phyloP scores from a whole-genome alignment of 495 filamentous ascomycete genomes.

The Viridothelium virens region DNA sequence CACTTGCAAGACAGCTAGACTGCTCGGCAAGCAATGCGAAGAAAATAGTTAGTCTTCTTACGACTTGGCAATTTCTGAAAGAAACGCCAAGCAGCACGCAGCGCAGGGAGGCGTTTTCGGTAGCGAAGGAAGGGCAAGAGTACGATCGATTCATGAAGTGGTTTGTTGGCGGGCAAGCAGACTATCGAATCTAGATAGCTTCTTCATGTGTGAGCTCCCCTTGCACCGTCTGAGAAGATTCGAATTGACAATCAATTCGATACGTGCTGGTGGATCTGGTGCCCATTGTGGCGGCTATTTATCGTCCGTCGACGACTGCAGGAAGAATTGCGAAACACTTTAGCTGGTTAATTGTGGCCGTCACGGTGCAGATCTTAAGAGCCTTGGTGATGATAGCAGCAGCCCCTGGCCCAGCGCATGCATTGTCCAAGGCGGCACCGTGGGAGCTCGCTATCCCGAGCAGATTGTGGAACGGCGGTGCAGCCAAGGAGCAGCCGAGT shows the following conservation, averaged over 20 bases:
- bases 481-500: no score
- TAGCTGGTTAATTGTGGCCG: background rate
- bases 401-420: background rate
- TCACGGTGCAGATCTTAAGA: background rate
- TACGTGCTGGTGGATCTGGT: background rate
- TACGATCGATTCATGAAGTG: background rate
- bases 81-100: background rate
- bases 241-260: background rate
- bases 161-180: background rate
- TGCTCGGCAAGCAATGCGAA: background rate
- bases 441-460: background rate
- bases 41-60: background rate
- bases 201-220: background rate
- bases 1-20: background rate
- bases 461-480: background rate
- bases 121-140: background rate
- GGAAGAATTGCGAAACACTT: background rate
- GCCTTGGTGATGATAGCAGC: background rate
- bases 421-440: background rate
- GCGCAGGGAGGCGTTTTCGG: background rate
- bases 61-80: constrained; percentile 1
- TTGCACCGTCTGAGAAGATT: no score
- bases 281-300: background rate
- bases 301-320: background rate
- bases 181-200: background rate